These are phyloP conservation scores for Betula pendula DNA, from an alignment of 306 rosid genomes.

Conservation along the genomic window DNA sequence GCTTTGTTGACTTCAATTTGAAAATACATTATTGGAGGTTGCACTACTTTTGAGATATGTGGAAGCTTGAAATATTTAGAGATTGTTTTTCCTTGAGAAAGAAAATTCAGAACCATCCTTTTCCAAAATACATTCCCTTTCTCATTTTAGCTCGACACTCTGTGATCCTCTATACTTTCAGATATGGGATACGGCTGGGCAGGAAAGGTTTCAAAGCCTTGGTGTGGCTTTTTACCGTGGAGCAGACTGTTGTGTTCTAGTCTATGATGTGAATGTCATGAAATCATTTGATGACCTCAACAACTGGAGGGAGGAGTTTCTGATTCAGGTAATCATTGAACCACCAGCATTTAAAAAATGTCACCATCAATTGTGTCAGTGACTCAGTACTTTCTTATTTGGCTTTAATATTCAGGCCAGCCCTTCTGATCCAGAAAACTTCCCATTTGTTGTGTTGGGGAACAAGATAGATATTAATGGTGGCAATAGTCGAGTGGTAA, in stretches of 20 bases:
- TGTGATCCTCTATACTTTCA: conserved; percentile 20
- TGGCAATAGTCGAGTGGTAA: conserved; percentile 95
- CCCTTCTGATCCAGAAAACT: conserved; percentile 98
- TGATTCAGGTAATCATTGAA: conserved; percentile 74
- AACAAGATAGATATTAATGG: conserved; percentile 98
- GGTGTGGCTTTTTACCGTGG: conserved; percentile 99
- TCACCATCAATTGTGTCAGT: not conserved
- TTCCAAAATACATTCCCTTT: not conserved
- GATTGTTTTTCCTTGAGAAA: not conserved
- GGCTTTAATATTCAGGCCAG: conserved; percentile 74
- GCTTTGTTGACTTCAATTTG: not conserved
- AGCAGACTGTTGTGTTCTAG: conserved; percentile 98
- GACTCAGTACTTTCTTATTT: conserved; percentile 14
- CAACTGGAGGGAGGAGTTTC: conserved; percentile 98
- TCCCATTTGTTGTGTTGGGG: conserved; percentile 98
- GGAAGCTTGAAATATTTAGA: not conserved
- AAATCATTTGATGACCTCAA: conserved; percentile 97
- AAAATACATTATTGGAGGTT: not conserved
- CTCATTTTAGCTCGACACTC: conserved; percentile 1
- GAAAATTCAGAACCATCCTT: not conserved
- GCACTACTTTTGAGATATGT: not conserved
- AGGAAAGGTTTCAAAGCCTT: conserved; percentile 92
- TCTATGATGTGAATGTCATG: conserved; percentile 94
- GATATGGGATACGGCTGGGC: conserved; percentile 72
- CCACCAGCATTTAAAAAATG: not conserved